Conservation (phyloP, 1,284 basidiomycete species). For the Volvariella surrecta region DNA sequence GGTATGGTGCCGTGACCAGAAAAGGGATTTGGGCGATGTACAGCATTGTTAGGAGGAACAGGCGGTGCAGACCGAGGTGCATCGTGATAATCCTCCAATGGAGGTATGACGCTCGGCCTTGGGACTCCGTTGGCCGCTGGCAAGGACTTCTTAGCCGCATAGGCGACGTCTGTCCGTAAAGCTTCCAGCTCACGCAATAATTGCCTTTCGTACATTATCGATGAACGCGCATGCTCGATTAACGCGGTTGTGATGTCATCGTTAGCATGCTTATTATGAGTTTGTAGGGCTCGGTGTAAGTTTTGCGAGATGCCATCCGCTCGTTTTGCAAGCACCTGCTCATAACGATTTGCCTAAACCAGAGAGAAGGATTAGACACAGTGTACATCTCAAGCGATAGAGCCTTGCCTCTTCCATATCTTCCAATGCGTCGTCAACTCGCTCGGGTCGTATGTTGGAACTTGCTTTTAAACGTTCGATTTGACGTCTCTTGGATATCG, state of each 20-base stretch:
- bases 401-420: conserved; percentile 82
- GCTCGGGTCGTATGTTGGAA: conserved; percentile 76
- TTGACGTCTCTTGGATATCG: conserved; percentile 84
- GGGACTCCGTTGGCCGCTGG: conserved; percentile 40
- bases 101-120: conserved; percentile 51
- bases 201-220: conserved; percentile 86
- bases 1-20: conserved; percentile 9
- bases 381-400: neutral
- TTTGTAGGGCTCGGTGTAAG: conserved; percentile 74
- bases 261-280: conserved; percentile 78
- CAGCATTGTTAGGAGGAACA: conserved; percentile 23
- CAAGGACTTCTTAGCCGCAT: conserved; percentile 52
- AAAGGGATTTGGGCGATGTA: conserved; percentile 18
- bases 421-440: conserved; percentile 88
- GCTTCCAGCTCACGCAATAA: conserved; percentile 81
- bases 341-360: conserved; percentile 75
- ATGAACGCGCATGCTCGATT: conserved; percentile 85
- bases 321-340: conserved; percentile 71
- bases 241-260: conserved; percentile 84
- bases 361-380: conserved; percentile 6
- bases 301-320: conserved; percentile 89
- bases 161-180: conserved; percentile 67
- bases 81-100: conserved; percentile 52
- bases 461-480: conserved; percentile 89
- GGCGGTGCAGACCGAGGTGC: conserved; percentile 20